Evolutionary conservation across 2,329 filamentous ascomycete genomes (phyloP), one percentile per base, ranked within the genome.

Genomic region (Fusarium concolor): DNA sequence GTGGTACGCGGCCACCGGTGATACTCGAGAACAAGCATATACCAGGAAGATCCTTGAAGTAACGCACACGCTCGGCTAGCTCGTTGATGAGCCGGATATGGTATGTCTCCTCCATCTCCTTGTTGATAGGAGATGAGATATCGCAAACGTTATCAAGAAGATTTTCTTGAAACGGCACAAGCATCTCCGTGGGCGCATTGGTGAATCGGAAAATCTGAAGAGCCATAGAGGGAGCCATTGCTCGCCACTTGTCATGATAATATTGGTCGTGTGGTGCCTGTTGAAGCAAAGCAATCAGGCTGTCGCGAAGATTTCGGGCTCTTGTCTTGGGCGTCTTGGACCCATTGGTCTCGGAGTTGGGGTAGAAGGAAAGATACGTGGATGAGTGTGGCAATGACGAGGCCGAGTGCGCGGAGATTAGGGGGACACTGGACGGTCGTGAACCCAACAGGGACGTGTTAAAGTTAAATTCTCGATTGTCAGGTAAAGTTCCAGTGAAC

Each of bases 161-260:
- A 70, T 82, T 83, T n/a, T 80, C 77, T 69, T 88, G 85, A 33
- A 87, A 82, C 2, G 77, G 76, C 1, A 80, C 71, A 11, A 87
- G 79, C 67, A 83, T 80, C 22, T 83, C 80, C 29, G 78, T 76
- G 2, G 85, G 84, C 1, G 83, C 83, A 50, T 85, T 82, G 49
- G 84, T 84, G 70, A 80, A 84, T 18, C 86, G 85, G 77, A 87
- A 85, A 22, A 89, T 87, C 76, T 89, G 84, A 12, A 88, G 78
- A 2, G 86, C 86, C 72, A 88, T 80, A 3, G 84, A 81, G 4
- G 85, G 81, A 5, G 83, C 83, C 63, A 88, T 82, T 6, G 79
- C 79, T 64, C 83, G 80, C 86, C 86, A 89, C 53, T 84, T 82
- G 41, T 82, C 79, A 10, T 78, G 73, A 22, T 83, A 80, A 20